Base-by-base conservation (phyloP, 371 early-diverging fungal species). In the Blakeslea trispora region DNA sequence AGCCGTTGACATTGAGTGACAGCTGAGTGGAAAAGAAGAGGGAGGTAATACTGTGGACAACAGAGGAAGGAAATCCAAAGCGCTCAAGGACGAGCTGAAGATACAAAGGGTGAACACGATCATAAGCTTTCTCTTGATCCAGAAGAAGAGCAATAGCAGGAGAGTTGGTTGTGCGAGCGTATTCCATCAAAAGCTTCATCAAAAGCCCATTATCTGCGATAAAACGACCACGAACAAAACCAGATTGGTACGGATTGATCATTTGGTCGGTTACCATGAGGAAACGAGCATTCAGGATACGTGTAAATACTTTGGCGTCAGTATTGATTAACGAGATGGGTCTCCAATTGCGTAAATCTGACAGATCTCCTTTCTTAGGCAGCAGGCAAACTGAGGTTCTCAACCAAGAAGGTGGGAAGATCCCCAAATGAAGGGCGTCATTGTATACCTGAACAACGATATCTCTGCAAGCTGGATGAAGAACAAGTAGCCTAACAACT, bases 351-450 rank as follows among this genome's bases (percentile, higher is more conserved):
- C n/a, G n/a, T n/a, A n/a, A n/a, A n/a, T n/a, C n/a, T n/a, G n/a
- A n/a, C n/a, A n/a, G n/a, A n/a, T n/a, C n/a, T n/a, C n/a, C n/a
- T n/a, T n/a, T n/a, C n/a, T n/a, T n/a, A n/a, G n/a, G n/a, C n/a
- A n/a, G n/a, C n/a, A n/a, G n/a, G n/a, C n/a, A n/a, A 68, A 10
- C n/a, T 68, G 48, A 46, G 13, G 69, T 72, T 0, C 58, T 15
- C 1, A 17, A n/a, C 76, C 71, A 76, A 1, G 61, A 54, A 0
- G n/a, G 1, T n/a, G 69, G 71, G 19, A 63, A 63, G 5, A 41
- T 9, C 14, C 50, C 52, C n/a, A n/a, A n/a, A 6, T 31, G 1
- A 4, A 66, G 49, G 0, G 76, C 72, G 4, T 61, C 51, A 34
- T 62, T 57, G n/a, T 63, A 45, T 0, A 70, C 60, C 28, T 53